Evolutionary conservation across 1,139 yeast genomes (phyloP).

Genomic region (Tardiomyces digboiensis): DNA sequence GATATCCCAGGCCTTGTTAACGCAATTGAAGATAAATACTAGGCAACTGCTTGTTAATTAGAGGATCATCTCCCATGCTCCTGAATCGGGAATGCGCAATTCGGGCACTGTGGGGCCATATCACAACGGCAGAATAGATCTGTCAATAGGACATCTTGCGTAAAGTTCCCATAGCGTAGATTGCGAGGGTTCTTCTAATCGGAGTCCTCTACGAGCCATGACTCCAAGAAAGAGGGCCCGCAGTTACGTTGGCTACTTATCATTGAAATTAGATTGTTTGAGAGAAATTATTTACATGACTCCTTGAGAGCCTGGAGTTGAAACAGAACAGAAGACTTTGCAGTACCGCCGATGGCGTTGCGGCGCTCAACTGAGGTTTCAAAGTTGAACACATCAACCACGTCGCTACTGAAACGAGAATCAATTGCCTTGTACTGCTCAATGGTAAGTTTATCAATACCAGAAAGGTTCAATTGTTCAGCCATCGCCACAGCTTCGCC

Average conservation of each 20-base stretch:
- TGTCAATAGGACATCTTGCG: no score
- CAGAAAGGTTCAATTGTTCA: constrained; percentile 64
- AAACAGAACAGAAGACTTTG: constrained; percentile 73
- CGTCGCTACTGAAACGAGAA: constrained; percentile 70
- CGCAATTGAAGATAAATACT: no score
- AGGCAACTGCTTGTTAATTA: no score
- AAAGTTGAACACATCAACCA: constrained; percentile 74
- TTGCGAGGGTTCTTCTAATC: no score
- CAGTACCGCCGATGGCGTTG: constrained; percentile 95
- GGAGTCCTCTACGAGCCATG: no score
- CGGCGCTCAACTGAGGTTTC: constrained; percentile 96
- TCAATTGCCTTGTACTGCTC: constrained; percentile 78
- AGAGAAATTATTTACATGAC: constrained; percentile 6
- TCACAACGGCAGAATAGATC: no score
- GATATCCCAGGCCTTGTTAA: no score
- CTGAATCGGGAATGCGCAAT: no score
- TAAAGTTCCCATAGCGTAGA: no score
- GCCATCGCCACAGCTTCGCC: constrained; percentile 95
- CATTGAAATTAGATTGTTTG: neutral
- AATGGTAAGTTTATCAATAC: constrained; percentile 67
- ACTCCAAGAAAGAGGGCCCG: no score
- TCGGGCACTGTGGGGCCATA: no score
- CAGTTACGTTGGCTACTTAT: neutral
- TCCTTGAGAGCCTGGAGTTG: constrained; percentile 43
- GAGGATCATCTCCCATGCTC: no score